phyloP scores from a whole-genome alignment of 1,284 basidiomycete species.

The Tilletiopsis washingtonensis region DNA sequence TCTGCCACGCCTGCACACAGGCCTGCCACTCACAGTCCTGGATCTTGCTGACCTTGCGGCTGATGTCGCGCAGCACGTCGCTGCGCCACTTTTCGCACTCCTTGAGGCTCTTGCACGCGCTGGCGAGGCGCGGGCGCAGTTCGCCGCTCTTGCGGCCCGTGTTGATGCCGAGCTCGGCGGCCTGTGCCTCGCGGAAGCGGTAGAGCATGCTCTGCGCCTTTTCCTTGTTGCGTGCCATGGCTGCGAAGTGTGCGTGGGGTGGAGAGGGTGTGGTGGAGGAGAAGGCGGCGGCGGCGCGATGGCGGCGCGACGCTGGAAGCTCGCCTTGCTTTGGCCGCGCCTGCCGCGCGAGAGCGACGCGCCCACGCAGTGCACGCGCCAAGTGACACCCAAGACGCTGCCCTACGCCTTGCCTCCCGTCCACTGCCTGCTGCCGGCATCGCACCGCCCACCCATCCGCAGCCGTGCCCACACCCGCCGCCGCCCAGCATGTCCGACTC shows the following conservation, averaged over 20 bases:
- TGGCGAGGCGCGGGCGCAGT: constrained; percentile 68
- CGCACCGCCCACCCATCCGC: not conserved
- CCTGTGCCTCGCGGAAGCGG: constrained; percentile 94
- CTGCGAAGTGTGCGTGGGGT: not conserved
- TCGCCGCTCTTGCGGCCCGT: constrained; percentile 47
- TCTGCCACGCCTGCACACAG: too few species aligned
- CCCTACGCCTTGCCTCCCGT: constrained; percentile 16
- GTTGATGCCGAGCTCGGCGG: constrained; percentile 82
- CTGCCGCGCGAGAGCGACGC: too few species aligned
- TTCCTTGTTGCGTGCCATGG: constrained; percentile 44
- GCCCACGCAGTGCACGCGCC: too few species aligned
- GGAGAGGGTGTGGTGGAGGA: too few species aligned
- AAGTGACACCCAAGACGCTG: too few species aligned
- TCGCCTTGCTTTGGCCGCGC: too few species aligned
- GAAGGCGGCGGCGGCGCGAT: too few species aligned
- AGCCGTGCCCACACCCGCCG: too few species aligned
- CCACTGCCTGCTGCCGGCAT: not conserved
- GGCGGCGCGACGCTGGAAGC: too few species aligned
- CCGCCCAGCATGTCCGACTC: constrained; percentile 4
- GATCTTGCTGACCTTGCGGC: constrained; percentile 92
- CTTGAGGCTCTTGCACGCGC: constrained; percentile 75
- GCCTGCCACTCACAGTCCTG: constrained; percentile 68
- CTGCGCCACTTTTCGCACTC: constrained; percentile 94
- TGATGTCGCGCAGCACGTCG: constrained; percentile 87
- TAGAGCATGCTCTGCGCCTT: constrained; percentile 76